These are phyloP conservation scores for Colletotrichum endophyticum DNA, from an alignment of 2,329 filamentous ascomycete genomes.

Conservation along the genomic window DNA sequence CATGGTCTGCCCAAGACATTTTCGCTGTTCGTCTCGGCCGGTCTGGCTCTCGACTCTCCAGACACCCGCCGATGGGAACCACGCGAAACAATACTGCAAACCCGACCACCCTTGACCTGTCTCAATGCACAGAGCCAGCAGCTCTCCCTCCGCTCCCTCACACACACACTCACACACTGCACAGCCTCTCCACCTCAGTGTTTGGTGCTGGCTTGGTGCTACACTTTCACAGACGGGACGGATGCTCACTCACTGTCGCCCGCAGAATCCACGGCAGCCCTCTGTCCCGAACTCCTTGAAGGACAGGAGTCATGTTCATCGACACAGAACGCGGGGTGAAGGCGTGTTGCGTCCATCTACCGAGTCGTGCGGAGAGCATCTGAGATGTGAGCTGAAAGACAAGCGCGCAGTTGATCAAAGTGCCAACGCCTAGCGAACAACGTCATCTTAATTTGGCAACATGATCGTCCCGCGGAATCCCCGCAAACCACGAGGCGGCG, in stretches of 20 bases:
- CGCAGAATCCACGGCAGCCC: background rate
- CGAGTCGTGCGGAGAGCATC: background rate
- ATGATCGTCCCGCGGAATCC: conserved; percentile 15
- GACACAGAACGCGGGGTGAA: background rate
- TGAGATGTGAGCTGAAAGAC: background rate
- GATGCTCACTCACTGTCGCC: background rate
- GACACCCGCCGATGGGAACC: background rate
- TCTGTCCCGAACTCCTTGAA: background rate
- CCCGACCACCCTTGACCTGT: background rate
- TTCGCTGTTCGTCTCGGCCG: background rate
- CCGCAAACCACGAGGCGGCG: conserved; percentile 16
- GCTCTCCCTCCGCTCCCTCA: background rate
- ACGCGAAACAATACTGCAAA: conserved; percentile 5
- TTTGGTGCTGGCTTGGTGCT: background rate
- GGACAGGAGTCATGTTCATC: background rate
- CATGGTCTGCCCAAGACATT: conserved; percentile 8
- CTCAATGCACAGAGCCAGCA: background rate
- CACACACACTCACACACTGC: background rate
- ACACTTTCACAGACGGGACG: background rate
- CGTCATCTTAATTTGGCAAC: conserved; percentile 4
- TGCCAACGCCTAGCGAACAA: background rate
- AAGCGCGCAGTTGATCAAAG: background rate
- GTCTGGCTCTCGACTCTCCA: background rate
- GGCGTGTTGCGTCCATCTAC: background rate
- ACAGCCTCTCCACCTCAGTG: background rate